Evolutionary conservation across 768 basidiomycete species (phyloP), one percentile per base, ranked within the genome.

Genomic region (Megacollybia marginata): DNA sequence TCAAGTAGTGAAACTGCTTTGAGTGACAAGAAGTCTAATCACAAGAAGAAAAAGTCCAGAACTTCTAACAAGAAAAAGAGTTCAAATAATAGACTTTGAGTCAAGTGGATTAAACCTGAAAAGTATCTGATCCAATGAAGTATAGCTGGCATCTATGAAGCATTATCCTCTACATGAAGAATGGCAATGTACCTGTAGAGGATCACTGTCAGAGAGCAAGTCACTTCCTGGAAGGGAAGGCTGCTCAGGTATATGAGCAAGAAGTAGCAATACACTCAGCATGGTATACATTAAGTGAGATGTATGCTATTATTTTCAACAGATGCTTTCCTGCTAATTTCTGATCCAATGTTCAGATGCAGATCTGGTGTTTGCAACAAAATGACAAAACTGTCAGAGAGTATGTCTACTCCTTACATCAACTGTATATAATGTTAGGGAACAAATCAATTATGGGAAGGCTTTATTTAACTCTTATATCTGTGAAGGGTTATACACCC

Each of bases 401-500:
- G 7, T 74, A 63, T 50, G 56, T 63, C 2, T 62, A 63, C 36
- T 63, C 71, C 34, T 45, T 74, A 0, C 60, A 66, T 19, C 65
- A 63, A 11, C 33, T 72, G 0, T 68, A 56, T 49, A 57, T 57
- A 8, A 65, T 67, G 48, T 64, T 71, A 8, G 70, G 69, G 0
- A 36, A 57, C 3, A 53, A 56, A 0, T 57, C 62, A 60, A 9
- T 53, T 75, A 0, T 76, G 69, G 70, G 55, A 61, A 2, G 68
- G 72, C 0, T 48, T 69, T n/a, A n/a, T n/a, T n/a, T 0, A 46
- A 52, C 1, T 18, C 44, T 0, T 34, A 54, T 11, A 57, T 71
- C 1, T 66, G 68, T 31, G 49, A 48, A 0, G 54, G 62, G 4
- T 48, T 71, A 1, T 67, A 65, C 63, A 49, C 51, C 11, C 53